A percentile compares a stretch with the other conserved stretches of the same genome.
These are phyloP conservation scores for Monilinia fructicola DNA, from an alignment of 2,329 filamentous ascomycete species.

Conservation along the genomic window DNA sequence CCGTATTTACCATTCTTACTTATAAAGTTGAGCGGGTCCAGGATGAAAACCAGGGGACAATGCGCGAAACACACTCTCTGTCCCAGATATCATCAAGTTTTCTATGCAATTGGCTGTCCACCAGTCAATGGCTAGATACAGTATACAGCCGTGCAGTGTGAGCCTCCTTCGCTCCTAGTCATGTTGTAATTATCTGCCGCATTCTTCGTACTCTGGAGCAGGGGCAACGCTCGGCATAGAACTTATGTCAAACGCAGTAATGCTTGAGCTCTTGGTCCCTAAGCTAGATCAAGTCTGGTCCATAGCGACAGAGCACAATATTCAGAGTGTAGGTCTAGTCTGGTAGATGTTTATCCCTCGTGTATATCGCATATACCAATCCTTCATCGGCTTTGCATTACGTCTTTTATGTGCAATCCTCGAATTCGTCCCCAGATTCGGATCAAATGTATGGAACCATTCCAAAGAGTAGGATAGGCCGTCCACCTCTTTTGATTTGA, in stretches of 20 bases:
- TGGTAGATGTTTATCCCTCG: not conserved
- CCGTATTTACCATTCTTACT: not conserved
- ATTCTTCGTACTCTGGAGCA: not conserved
- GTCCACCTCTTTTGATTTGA: not conserved
- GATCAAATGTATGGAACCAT: slow-evolving; percentile 9
- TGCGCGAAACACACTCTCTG: slow-evolving; percentile 20
- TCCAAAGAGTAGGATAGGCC: slow-evolving; percentile 14
- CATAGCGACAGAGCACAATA: slow-evolving; percentile 2
- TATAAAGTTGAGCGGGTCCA: slow-evolving; percentile 14
- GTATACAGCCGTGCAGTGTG: not conserved
- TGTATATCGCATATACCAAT: slow-evolving; percentile 8
- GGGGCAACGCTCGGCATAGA: slow-evolving; percentile 8
- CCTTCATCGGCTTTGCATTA: slow-evolving; percentile 5
- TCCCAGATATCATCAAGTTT: slow-evolving; percentile 21
- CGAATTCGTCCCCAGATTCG: slow-evolving; percentile 16
- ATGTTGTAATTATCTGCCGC: slow-evolving; percentile 3
- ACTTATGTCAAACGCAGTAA: slow-evolving; percentile 20
- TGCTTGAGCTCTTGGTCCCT: slow-evolving; percentile 14
- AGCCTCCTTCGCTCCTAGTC: not conserved
- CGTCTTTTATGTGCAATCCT: slow-evolving; percentile 6
- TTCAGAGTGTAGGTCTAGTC: slow-evolving; percentile 8
- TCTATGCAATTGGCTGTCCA: slow-evolving; percentile 5
- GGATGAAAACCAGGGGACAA: slow-evolving; percentile 23
- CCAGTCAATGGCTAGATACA: not conserved
- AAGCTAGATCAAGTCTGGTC: slow-evolving; percentile 9